These are phyloP conservation scores for Neonectria faginata DNA, from an alignment of 2,329 filamentous ascomycete genomes.

Conservation along the genomic window DNA sequence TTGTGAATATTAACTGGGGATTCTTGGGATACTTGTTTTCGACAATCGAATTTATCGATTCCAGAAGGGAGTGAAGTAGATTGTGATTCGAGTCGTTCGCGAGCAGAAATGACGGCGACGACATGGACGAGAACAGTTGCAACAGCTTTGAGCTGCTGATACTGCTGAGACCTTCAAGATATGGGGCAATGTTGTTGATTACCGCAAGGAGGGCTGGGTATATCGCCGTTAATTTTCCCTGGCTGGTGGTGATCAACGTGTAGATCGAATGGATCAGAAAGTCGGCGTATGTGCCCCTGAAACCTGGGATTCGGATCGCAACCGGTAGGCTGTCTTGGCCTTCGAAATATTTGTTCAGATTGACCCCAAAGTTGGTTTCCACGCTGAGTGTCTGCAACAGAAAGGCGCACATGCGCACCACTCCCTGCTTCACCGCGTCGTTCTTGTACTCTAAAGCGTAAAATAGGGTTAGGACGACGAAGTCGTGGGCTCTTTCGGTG, in stretches of 20 bases:
- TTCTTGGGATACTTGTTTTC: constrained; percentile 91
- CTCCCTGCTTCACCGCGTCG: constrained; percentile 87
- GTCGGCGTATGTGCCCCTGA: constrained; percentile 91
- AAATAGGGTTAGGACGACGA: constrained; percentile 89
- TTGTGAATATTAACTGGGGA: constrained; percentile 80
- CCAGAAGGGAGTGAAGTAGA: constrained; percentile 83
- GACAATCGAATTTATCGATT: constrained; percentile 89
- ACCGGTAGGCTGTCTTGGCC: constrained; percentile 88
- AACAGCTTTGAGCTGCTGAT: constrained; percentile 84
- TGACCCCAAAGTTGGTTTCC: constrained; percentile 89
- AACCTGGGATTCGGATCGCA: constrained; percentile 84
- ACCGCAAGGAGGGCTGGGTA: constrained; percentile 93
- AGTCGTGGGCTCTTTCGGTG: constrained; percentile 92
- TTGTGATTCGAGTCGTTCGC: constrained; percentile 92
- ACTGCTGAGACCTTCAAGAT: constrained; percentile 80
- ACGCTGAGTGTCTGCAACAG: constrained; percentile 94
- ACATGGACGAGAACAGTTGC: constrained; percentile 92
- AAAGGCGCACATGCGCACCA: constrained; percentile 98
- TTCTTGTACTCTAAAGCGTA: constrained; percentile 91
- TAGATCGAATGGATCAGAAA: constrained; percentile 97
- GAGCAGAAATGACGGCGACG: constrained; percentile 89
- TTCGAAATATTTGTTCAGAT: constrained; percentile 89
- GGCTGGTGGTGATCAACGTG: constrained; percentile 88
- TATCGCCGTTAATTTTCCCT: constrained; percentile 88
- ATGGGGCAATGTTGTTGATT: constrained; percentile 91